phyloP scores from a whole-genome alignment of 192 early-diverging fungal species.

The Entomortierella lignicola region DNA sequence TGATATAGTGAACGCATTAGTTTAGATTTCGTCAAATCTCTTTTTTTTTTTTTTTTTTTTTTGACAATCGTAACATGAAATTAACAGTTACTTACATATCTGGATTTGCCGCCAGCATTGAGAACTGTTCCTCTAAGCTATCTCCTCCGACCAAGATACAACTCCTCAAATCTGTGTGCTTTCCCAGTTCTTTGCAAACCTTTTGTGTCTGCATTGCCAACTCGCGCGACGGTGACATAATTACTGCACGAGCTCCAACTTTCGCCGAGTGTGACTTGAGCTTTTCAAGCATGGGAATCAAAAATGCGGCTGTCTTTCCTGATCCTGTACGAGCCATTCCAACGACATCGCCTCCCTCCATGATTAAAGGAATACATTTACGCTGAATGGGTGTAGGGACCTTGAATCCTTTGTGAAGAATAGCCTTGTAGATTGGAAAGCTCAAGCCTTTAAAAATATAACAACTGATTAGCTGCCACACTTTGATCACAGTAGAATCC shows the following conservation, averaged over 20 bases:
- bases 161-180: constrained; percentile 92
- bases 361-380: constrained; percentile 91
- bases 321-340: constrained; percentile 99
- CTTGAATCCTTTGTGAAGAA: constrained; percentile 95
- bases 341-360: constrained; percentile 93
- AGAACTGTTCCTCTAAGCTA: constrained; percentile 96
- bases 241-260: constrained; percentile 79
- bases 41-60: not conserved
- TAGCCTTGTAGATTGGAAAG: constrained; percentile 83
- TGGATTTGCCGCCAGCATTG: constrained; percentile 92
- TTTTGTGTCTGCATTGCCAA: constrained; percentile 96
- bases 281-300: constrained; percentile 92
- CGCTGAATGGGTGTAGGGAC: constrained; percentile 99
- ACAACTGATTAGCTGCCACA: no score
- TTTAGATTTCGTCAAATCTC: not conserved
- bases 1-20: not conserved
- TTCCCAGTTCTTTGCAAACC: constrained; percentile 90
- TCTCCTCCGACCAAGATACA: constrained; percentile 96
- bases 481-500: no score
- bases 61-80: no score
- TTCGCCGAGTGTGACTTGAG: constrained; percentile 91
- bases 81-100: constrained; percentile 74
- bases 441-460: constrained; percentile 88
- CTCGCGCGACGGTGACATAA: constrained; percentile 96
- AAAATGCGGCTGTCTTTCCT: constrained; percentile 96